Evolutionary conservation across 805 yeast species (phyloP).

Genomic region (Suhomyces xylopsoci): DNA sequence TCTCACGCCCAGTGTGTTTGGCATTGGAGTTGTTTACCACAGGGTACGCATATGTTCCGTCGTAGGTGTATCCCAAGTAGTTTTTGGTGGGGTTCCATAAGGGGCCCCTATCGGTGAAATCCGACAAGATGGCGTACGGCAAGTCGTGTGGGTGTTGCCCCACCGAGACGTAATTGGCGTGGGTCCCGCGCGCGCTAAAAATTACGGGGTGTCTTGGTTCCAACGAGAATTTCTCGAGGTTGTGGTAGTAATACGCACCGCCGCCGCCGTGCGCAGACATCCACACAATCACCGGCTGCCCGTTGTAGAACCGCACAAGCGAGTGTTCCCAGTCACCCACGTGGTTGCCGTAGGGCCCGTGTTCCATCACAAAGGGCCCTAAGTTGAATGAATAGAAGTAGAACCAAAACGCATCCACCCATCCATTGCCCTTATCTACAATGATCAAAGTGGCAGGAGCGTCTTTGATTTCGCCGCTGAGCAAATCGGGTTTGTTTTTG

Average conservation of each 20-base stretch:
- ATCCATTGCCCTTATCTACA: constrained; percentile 89
- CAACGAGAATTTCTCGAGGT: constrained; percentile 60
- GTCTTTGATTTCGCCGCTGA: constrained; percentile 64
- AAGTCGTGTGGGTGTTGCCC: constrained; percentile 96
- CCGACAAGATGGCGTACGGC: constrained; percentile 86
- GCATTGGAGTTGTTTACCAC: constrained; percentile 39
- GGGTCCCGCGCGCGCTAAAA: constrained; percentile 93
- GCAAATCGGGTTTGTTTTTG: constrained; percentile 62
- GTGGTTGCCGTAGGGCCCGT: constrained; percentile 96
- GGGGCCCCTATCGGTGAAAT: constrained; percentile 93
- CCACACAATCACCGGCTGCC: constrained; percentile 83
- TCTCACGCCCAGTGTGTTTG: constrained; percentile 51
- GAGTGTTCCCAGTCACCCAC: constrained; percentile 99
- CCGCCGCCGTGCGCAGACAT: constrained; percentile 99
- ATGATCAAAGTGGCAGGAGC: constrained; percentile 83
- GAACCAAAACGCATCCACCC: constrained; percentile 96
- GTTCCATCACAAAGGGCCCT: constrained; percentile 97
- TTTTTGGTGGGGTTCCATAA: constrained; percentile 91
- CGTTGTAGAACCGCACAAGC: constrained; percentile 76
- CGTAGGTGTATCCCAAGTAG: constrained; percentile 75
- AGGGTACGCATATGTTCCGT: constrained; percentile 52
- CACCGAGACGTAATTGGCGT: constrained; percentile 92
- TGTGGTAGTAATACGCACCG: constrained; percentile 76
- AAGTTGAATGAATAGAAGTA: constrained; percentile 90
- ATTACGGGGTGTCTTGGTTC: constrained; percentile 60